Evolutionary conservation across 2,329 filamentous ascomycete species (phyloP), one percentile per base, ranked within the genome.

Genomic region (Pseudogymnoascus destructans): DNA sequence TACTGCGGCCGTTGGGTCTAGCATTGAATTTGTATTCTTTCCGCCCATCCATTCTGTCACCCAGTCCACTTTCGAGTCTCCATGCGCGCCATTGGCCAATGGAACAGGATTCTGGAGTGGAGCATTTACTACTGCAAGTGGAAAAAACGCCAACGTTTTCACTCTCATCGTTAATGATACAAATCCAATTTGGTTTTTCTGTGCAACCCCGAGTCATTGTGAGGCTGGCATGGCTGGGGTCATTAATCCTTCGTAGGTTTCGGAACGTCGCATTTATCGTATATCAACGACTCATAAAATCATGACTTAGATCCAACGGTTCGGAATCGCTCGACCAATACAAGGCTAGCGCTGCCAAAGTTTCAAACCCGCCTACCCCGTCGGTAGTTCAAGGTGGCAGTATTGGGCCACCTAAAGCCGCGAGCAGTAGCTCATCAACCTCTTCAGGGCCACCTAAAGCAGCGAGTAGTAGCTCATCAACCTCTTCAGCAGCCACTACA

Each of bases 1-100:
- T 38, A 73, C 72, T 2, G 79, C 78, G 15, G 67, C 70, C 9
- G 59, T 73, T 6, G 79, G 78, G 60, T 76, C 79, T 60, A 62
- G 76, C 3, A 66, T 82, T 59, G 77, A 81, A 70, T 82, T 75
- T 71, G 75, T 77, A 65, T 81, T 77, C 72, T 74, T 74, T 61
- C 73, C 78, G 7, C 66, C 63, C 59, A 78, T 76, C 70, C 78
- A 80, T 72, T 74, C 73, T 15, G 70, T 81, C 40, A 72, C 70
- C 3, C 70, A 73, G 63, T 66, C 66, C 15, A 63, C 63, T 25
- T 72, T 72, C 49, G 64, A 62, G 10, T 61, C 61, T 3, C 71
- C 71, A 7, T 73, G 70, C 60, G 27, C 55, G 11, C 70, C 70
- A 10, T 52, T 67, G 13, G 58, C 59, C 10, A 61, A 65, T 25